These are phyloP conservation scores for Echinochloa phyllopogon DNA, from an alignment of 176 grass and related monocot species.

Conservation along the genomic window DNA sequence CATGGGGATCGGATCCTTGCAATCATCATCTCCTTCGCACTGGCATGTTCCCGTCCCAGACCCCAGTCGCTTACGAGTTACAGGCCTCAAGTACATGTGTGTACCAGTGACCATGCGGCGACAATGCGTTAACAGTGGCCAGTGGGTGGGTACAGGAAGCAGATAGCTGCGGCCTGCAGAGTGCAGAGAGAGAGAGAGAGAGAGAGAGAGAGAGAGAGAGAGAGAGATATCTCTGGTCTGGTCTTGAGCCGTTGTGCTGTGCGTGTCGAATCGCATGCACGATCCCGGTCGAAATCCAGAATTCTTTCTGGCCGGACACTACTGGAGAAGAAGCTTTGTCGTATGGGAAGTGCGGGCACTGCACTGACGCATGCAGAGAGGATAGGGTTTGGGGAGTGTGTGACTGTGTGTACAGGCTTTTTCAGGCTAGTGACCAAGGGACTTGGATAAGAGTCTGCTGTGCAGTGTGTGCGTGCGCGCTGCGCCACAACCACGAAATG, in stretches of 20 bases:
- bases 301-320: neutral
- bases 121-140: slow-evolving; percentile 6
- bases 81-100: slow-evolving; percentile 26
- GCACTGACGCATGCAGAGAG: neutral
- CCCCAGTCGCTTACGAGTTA: neutral
- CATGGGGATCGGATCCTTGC: slow-evolving; percentile 34
- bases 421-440: neutral
- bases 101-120: slow-evolving; percentile 23
- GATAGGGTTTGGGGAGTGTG: slow-evolving; percentile 18
- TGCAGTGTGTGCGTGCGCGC: neutral
- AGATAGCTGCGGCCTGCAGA: neutral
- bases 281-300: neutral
- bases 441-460: slow-evolving; percentile 31
- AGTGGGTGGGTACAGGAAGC: neutral
- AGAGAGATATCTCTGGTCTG: neutral
- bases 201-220: too few relatives aligned
- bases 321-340: neutral
- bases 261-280: neutral
- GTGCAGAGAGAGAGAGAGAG: too few relatives aligned
- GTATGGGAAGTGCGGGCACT: neutral
- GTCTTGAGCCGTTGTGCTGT: neutral
- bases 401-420: slow-evolving; percentile 25
- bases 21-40: neutral
- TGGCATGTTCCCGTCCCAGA: neutral
- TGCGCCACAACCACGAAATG: neutral